Base-by-base conservation (phyloP, 75 land plant genomes). In the Sequoia sempervirens region DNA sequence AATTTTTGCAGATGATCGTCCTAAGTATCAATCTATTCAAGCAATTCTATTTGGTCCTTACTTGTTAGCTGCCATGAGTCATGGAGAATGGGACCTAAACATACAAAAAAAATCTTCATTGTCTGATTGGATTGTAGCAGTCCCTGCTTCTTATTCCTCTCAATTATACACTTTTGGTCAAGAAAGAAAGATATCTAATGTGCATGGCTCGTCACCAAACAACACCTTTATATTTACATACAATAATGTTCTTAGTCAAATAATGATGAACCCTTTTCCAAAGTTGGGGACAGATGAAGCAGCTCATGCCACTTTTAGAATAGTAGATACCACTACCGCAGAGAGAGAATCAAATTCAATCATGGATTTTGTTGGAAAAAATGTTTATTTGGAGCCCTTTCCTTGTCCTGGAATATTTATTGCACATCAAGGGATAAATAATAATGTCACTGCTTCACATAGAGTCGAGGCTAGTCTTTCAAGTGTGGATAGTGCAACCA, bases 1-100 rank as follows among this genome's bases (percentile, higher is more conserved):
- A 2, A 9, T 46, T 50, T 1, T 11, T 84, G 34, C 97, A 97
- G 99, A 97, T 90, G 94, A 97, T 69, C 91, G 96, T 12, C 81
- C 87, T 10, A 72, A 88, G 23, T 96, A 87, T 82, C 75, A 85
- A 38, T 87, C 99, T 3, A 13, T 95, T 41, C 87, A 93, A 70
- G 97, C 97, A 75, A 89, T 96, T 7, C 89, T 95, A 2, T 96
- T 85, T 83, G 99, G 99, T 30, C 97, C 95, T 20, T 92, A 91
- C 80, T 84, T 97, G 45, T 92, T 97, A 54, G 94, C 91, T 68
- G 99, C 95, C 36, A 76, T 91, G 74, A 91, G 87, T 68, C 54
- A n/a, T 53, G 92, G 94, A 76, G 93, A 95, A 37, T 88, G 89
- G 87, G 89, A 89, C 72, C 83, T 93, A 37, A 84, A 85, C 72